Percentiles rank a stretch among this genome's conserved stretches.
Conservation (phyloP, 1,139 yeast species). For the Insectozyma bohioensis region DNA sequence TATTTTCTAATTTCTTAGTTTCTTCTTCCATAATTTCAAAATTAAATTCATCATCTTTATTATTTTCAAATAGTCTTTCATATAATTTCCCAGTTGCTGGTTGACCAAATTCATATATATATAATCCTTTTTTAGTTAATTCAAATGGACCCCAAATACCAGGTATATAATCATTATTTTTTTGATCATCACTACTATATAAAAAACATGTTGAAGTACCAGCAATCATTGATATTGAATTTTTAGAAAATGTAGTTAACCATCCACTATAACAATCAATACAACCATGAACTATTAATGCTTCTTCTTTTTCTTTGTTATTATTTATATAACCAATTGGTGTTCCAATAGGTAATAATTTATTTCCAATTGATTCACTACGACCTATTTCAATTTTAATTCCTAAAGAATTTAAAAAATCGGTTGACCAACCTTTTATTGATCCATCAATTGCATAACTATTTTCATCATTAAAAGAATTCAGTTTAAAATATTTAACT, state of each 20-base stretch:
- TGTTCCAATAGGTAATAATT: conserved; percentile 8
- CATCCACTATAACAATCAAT: conserved; percentile 62
- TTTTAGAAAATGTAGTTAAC: conserved; percentile 32
- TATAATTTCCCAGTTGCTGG: conserved; percentile 57
- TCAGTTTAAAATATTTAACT: conserved; percentile 13
- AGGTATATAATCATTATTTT: conserved; percentile 18
- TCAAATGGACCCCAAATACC: conserved; percentile 63
- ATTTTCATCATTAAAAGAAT: conserved; percentile 9
- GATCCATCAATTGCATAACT: conserved; percentile 52
- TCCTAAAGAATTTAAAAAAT: conserved; percentile 18
- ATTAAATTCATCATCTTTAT: conserved; percentile 30
- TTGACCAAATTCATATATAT: conserved; percentile 53
- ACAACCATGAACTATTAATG: conserved; percentile 43
- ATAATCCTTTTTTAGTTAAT: conserved; percentile 21
- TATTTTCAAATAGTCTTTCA: conserved; percentile 36
- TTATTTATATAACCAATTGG: conserved; percentile 8
- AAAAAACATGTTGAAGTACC: conserved; percentile 63
- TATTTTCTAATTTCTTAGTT: conserved; percentile 22
- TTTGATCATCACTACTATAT: conserved; percentile 23
- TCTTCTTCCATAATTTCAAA: conserved; percentile 34
- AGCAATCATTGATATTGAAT: conserved; percentile 49
- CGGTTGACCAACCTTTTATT: conserved; percentile 50
- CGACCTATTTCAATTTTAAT: conserved; percentile 18
- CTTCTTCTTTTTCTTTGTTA: too few species aligned
- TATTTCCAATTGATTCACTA: conserved; percentile 17